Base-by-base conservation (phyloP, 2,329 filamentous ascomycete genomes). In the Cladophialophora immunda region DNA sequence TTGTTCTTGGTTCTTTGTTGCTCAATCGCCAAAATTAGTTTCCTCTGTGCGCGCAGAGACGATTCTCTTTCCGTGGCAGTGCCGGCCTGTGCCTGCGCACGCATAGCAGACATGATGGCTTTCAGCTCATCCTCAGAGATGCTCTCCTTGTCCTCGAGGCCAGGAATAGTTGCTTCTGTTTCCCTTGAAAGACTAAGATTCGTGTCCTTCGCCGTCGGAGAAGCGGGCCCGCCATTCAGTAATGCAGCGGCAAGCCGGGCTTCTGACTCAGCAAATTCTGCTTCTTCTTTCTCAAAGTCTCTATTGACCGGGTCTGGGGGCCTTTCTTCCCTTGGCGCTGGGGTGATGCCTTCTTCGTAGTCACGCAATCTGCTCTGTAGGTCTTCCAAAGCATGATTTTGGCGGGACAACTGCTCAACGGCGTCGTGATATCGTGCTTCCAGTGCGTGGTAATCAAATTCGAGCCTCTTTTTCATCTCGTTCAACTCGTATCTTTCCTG, bases 401-500 rank as follows among this genome's bases (percentile, higher is more conserved):
- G 67, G 50, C 72, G 60, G 30, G 64, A 64, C 17, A 71, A 77
- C 58, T 82, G 79, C 67, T 83, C 81, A 60, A 80, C 77, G 1
- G 80, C 77, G 64, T 78, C 78, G 54, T 79, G 74, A 19, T 82
- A 76, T 17, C 81, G 75, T 65, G 81, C 80, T 7, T 79, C 80
- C 17, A 83, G 75, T 15, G 80, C 78, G 66, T 82, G 80, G 64
- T 83, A 83, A 70, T 83, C 81, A 66, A 82, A 81, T 67, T 83
- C 81, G 9, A 83, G 74, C 66, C 82, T 77, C 63, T 82, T 83
- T 72, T 83, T 83, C 66, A 82, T 74, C 53, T 80, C 79, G 66
- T 81, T 81, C 45, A 83, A 78, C 66, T 84, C 82, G 67, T 79
- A 80, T 63, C 80, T 78, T 64, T 83, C 81, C 71, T 82, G 81